A percentile compares a stretch with the other conserved stretches of the same genome.
These are phyloP conservation scores for Rutstroemia sp. DNA, from an alignment of 2,329 filamentous ascomycete genomes.

Conservation along the genomic window DNA sequence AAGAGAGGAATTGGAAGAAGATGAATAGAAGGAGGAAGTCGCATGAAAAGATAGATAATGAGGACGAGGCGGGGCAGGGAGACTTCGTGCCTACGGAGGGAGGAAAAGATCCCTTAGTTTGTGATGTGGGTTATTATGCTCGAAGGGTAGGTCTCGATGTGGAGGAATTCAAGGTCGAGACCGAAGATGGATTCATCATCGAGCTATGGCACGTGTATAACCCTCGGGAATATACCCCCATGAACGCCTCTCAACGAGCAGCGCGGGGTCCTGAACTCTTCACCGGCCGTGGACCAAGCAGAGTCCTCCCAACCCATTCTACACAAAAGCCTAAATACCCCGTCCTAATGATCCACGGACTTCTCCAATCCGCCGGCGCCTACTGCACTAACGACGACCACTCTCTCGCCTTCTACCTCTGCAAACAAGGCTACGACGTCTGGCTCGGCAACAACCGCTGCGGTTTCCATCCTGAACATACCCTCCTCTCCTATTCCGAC, in stretches of 20 bases:
- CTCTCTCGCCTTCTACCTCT: slow-evolving; percentile 84
- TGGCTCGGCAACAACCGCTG: slow-evolving; percentile 95
- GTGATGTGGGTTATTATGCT: slow-evolving; percentile 81
- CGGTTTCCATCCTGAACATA: slow-evolving; percentile 73
- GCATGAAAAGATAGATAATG: slow-evolving; percentile 26
- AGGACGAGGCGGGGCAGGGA: slow-evolving; percentile 37
- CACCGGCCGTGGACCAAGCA: slow-evolving; percentile 34
- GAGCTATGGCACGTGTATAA: slow-evolving; percentile 86
- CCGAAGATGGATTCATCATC: slow-evolving; percentile 89
- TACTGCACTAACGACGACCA: slow-evolving; percentile 89
- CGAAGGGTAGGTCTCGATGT: slow-evolving; percentile 79
- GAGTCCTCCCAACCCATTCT: slow-evolving; percentile 28
- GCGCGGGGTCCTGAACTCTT: slow-evolving; percentile 58
- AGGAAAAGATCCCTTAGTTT: slow-evolving; percentile 68
- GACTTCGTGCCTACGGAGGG: slow-evolving; percentile 67
- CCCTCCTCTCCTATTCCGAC: slow-evolving; percentile 61
- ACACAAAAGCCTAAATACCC: slow-evolving; percentile 55
- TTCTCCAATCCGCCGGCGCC: slow-evolving; percentile 80
- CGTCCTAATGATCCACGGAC: slow-evolving; percentile 78
- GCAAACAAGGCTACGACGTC: slow-evolving; percentile 87
- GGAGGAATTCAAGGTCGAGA: slow-evolving; percentile 77
- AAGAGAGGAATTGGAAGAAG: slow-evolving; percentile 55
- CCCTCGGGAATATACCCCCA: slow-evolving; percentile 60
- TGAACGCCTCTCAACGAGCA: slow-evolving; percentile 40
- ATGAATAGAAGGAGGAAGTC: slow-evolving; percentile 34